Conservation (phyloP, 2,329 filamentous ascomycete species). For the Huntiella abstrusa region DNA sequence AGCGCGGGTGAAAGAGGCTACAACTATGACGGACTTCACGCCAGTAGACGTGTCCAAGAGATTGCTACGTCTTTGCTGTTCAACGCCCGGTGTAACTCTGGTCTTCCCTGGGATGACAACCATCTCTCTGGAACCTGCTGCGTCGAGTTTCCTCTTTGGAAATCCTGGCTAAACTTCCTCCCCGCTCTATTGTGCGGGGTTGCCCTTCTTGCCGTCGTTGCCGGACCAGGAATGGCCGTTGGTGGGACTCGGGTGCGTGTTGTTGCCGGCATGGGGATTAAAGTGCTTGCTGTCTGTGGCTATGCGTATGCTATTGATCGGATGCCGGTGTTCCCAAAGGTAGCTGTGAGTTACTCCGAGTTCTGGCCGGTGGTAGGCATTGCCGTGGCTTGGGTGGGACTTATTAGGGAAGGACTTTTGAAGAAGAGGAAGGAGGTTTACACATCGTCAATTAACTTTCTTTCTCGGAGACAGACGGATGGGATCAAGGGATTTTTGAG, state of each 20-base stretch:
- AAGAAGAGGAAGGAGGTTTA: conserved; percentile 13
- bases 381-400: background rate
- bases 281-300: background rate
- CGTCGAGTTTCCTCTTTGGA: background rate
- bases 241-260: background rate
- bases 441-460: conserved; percentile 9
- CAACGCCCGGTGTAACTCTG: conserved; percentile 32
- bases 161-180: background rate
- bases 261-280: background rate
- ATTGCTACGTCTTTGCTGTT: conserved; percentile 30
- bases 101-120: conserved; percentile 11
- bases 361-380: background rate
- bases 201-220: background rate
- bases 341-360: background rate
- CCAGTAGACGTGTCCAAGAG: conserved; percentile 23
- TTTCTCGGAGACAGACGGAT: conserved; percentile 37
- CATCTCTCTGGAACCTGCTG: conserved; percentile 5
- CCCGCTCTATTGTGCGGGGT: background rate
- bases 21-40: conserved; percentile 26
- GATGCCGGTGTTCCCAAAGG: background rate
- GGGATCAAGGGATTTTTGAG: conserved; percentile 54
- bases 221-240: background rate
- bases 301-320: background rate
- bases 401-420: background rate
- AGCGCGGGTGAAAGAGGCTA: conserved; percentile 16